These are phyloP conservation scores for Ophiostoma populinum DNA, from an alignment of 2,329 filamentous ascomycete species.

Conservation along the genomic window DNA sequence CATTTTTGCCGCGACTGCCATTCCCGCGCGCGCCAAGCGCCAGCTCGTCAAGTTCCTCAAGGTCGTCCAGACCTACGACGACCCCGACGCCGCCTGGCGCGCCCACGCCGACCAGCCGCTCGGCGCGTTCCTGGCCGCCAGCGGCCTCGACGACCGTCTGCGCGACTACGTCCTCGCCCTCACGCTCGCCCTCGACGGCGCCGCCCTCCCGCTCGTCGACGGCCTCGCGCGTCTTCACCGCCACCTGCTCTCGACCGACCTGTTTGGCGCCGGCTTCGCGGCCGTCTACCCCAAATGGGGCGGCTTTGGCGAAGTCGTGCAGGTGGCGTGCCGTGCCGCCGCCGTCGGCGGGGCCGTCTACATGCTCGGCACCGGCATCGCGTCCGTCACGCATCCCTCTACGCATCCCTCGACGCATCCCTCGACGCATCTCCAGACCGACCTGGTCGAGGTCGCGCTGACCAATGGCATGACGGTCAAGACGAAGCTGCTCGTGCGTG, in stretches of 20 bases:
- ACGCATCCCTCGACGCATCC: constrained; percentile 6
- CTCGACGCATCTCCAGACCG: constrained; percentile 8
- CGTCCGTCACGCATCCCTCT: constrained; percentile 15
- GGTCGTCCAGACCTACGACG: constrained; percentile 49
- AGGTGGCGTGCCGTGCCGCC: constrained; percentile 77
- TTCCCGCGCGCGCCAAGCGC: constrained; percentile 68
- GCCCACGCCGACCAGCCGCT: constrained; percentile 33
- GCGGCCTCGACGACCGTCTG: constrained; percentile 50
- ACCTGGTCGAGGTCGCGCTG: constrained; percentile 28
- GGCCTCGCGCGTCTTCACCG: constrained; percentile 59
- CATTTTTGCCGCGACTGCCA: constrained; percentile 61
- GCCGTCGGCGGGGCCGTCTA: constrained; percentile 87
- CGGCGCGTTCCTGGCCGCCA: constrained; percentile 41
- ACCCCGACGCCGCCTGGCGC: constrained; percentile 16
- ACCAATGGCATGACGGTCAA: constrained; percentile 40
- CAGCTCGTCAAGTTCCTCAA: constrained; percentile 86
- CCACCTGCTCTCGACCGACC: constrained; percentile 71
- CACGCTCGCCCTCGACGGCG: constrained; percentile 53
- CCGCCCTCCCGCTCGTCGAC: constrained; percentile 37
- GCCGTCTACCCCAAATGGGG: constrained; percentile 89
- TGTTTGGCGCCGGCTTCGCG: constrained; percentile 78
- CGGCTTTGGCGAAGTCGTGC: constrained; percentile 70
- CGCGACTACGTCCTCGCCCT: constrained; percentile 48
- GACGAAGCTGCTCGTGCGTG: constrained; percentile 34
- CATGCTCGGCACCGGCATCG: constrained; percentile 57